Evolutionary conservation across 2,329 filamentous ascomycete species (phyloP).

Genomic region (Cladosporium phlei): DNA sequence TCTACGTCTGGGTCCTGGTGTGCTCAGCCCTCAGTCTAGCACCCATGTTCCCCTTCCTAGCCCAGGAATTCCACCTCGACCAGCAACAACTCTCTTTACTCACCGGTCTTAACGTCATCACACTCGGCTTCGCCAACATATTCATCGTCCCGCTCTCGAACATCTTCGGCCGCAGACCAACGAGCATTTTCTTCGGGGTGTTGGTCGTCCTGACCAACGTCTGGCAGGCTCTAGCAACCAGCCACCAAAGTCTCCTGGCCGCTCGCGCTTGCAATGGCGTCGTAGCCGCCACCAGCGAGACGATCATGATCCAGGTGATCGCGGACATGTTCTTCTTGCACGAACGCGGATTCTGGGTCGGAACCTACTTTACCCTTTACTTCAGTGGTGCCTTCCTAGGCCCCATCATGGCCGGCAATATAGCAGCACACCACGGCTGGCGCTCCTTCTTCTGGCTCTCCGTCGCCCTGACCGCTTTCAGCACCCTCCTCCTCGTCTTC

Average conservation of each 20-base stretch:
- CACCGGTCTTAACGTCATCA: constrained; percentile 42
- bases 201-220: constrained; percentile 40
- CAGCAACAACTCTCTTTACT: constrained; percentile 39
- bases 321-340: constrained; percentile 33
- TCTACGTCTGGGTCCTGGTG: constrained; percentile 42
- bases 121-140: constrained; percentile 42
- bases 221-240: constrained; percentile 42
- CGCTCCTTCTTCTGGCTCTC: constrained; percentile 46
- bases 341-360: constrained; percentile 20
- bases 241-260: constrained; percentile 39
- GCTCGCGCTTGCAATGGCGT: constrained; percentile 41
- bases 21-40: constrained; percentile 41
- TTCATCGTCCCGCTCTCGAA: constrained; percentile 42
- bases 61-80: constrained; percentile 37
- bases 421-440: constrained; percentile 41
- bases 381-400: constrained; percentile 42
- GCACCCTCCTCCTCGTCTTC: constrained; percentile 37
- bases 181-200: constrained; percentile 37
- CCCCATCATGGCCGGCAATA: constrained; percentile 41
- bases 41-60: constrained; percentile 41
- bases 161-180: constrained; percentile 40
- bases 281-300: constrained; percentile 41
- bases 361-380: constrained; percentile 34
- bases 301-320: constrained; percentile 41
- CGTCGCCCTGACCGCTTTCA: constrained; percentile 36